phyloP scores from a whole-genome alignment of 305 asterid species.

The Rubia occidens region DNA sequence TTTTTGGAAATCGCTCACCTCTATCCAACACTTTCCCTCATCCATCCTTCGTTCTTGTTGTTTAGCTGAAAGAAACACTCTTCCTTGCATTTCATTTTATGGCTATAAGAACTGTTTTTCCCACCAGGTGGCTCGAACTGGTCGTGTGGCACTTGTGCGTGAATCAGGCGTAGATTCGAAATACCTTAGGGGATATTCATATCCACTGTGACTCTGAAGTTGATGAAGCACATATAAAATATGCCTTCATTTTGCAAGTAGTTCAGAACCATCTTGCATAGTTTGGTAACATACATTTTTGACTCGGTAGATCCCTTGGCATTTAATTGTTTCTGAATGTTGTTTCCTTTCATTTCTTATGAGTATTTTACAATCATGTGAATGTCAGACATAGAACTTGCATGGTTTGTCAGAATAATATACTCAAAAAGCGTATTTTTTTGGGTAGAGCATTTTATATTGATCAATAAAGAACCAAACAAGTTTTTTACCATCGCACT shows the following conservation, averaged over 20 bases:
- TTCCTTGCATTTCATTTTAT: background rate
- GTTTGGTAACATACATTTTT: background rate
- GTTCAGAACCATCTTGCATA: background rate
- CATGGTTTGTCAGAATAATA: background rate
- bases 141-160: slow-evolving; percentile 66
- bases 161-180: slow-evolving; percentile 88
- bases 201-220: slow-evolving; percentile 35
- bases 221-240: background rate
- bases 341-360: background rate
- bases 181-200: slow-evolving; percentile 78
- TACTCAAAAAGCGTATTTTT: no score
- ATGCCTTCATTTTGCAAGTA: background rate
- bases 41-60: background rate
- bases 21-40: background rate
- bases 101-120: slow-evolving; percentile 6
- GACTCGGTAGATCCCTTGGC: background rate
- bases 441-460: no score
- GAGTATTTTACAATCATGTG: background rate
- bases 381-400: background rate
- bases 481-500: no score
- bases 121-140: slow-evolving; percentile 81
- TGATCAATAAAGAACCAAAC: no score
- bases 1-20: background rate
- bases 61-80: background rate
- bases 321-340: background rate